phyloP scores from a whole-genome alignment of 495 filamentous ascomycete genomes.

The Aspergillus kassunensis region DNA sequence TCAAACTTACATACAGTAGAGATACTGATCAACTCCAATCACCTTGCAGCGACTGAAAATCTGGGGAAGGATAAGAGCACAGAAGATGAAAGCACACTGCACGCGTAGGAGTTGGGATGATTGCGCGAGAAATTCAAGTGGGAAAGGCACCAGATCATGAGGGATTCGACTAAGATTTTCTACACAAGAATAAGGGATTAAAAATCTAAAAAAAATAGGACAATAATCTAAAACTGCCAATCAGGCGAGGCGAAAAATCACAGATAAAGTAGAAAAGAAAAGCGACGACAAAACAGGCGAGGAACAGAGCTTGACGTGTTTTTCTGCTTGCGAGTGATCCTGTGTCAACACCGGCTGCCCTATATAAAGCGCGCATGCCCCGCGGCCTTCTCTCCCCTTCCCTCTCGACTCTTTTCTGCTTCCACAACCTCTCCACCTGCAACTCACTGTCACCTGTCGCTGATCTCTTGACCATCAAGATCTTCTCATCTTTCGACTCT shows the following conservation, averaged over 20 bases:
- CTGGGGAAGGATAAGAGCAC: neutral
- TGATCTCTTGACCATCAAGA: constrained; percentile 15
- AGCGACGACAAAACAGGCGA: constrained; percentile 11
- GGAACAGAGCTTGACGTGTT: constrained; percentile 21
- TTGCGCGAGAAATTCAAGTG: constrained; percentile 8
- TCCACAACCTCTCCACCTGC: constrained; percentile 12
- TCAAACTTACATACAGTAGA: no score
- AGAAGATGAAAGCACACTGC: neutral
- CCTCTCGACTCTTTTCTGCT: constrained; percentile 29
- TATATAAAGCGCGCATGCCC: constrained; percentile 53
- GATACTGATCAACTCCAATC: neutral
- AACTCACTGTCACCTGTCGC: constrained; percentile 12
- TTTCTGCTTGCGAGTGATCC: constrained; percentile 35
- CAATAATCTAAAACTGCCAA: constrained; percentile 4
- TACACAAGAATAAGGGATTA: neutral
- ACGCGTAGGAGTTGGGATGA: constrained; percentile 11
- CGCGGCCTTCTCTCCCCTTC: constrained; percentile 43
- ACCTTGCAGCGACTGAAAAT: neutral
- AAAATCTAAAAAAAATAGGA: constrained; percentile 6
- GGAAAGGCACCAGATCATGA: constrained; percentile 2
- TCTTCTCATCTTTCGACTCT: constrained; percentile 15
- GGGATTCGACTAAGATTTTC: constrained; percentile 1
- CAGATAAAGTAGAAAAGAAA: constrained; percentile 16
- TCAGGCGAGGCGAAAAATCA: constrained; percentile 14
- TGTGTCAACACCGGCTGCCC: constrained; percentile 44